Base-by-base conservation (phyloP, 129 eudicot genomes). In the Chrysanthemum seticuspe region DNA sequence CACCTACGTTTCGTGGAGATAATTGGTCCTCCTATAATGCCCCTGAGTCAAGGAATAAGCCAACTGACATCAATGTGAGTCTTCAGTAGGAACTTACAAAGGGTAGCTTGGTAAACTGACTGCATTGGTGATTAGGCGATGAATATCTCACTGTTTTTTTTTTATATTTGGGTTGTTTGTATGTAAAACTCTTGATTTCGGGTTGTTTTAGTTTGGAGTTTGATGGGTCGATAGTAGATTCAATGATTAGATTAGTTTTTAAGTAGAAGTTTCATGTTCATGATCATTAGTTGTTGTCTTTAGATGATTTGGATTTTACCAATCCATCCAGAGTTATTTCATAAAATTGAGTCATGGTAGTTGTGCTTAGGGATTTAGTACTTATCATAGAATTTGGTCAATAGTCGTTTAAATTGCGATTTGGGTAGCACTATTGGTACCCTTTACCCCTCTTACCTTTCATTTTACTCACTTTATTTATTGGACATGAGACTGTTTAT, bases 11-110 rank as follows among this genome's bases (percentile, higher is more conserved):
- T 78, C 91, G 88, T 25, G 91, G 82, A 47, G 91, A 92, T 56
- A 87, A 59, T 62, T 85, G 95, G 91, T 76, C 97, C 48, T 68
- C 95, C 9, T 80, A 73, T 82, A 72, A 57, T 65, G 69, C 84
- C 15, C 62, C 86, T 0, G 95, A 86, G 21, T 76, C 88, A 15
- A 73, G 88, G 75, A 89, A 72, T 71, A 88, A 85, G 79, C 83
- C 92, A 48, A 76, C 98, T 55, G 98, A 93, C 77, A 79, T 86
- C 67, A 84, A 94, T 67, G 84, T 83, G 68, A 80, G 86, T 61
- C 86, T 86, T 58, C 88, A 82, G 77, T 84, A 80, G 76, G 14
- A 66, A 27, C 61, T 58, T 48, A 65, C 73, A 18, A 58, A 23
- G 54, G 61, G 68, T 72, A 78, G 64, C 45, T 71, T 78, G 68